phyloP scores from a whole-genome alignment of 768 basidiomycete genomes.

The Amanita rimosa region DNA sequence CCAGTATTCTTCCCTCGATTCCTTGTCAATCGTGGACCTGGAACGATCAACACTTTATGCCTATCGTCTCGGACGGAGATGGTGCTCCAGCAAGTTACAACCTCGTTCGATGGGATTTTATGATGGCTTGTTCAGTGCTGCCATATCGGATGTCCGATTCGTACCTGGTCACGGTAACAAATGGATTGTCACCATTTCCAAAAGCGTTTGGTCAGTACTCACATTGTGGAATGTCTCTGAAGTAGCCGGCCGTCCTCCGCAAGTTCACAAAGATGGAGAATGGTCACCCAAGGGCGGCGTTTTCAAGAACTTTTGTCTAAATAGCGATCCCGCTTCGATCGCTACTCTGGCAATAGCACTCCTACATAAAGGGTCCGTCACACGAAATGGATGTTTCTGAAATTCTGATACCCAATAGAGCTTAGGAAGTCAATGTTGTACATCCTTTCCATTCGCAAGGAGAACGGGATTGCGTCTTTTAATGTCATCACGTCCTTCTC shows the following conservation, averaged over 20 bases:
- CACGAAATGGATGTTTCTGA: constrained; percentile 4
- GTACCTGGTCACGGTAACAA: constrained; percentile 30
- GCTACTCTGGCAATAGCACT: constrained; percentile 42
- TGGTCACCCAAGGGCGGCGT: constrained; percentile 47
- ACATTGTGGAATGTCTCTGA: constrained; percentile 37
- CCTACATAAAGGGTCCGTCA: constrained; percentile 32
- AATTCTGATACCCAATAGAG: constrained; percentile 10
- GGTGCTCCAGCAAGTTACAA: constrained; percentile 20
- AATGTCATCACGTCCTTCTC: constrained; percentile 21
- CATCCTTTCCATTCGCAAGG: constrained; percentile 17
- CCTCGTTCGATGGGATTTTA: constrained; percentile 14
- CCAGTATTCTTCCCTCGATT: constrained; percentile 21
- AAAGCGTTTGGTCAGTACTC: constrained; percentile 50
- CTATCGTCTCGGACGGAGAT: constrained; percentile 35
- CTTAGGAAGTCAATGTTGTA: constrained; percentile 21
- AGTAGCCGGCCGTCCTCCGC: constrained; percentile 8
- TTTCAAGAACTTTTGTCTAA: constrained; percentile 41
- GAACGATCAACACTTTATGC: constrained; percentile 32
- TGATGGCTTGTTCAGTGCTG: constrained; percentile 24
- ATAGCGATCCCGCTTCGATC: constrained; percentile 30
- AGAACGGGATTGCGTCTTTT: constrained; percentile 14
- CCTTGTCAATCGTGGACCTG: constrained; percentile 30
- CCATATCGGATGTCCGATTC: constrained; percentile 43
- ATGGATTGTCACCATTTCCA: constrained; percentile 43
- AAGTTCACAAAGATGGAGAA: constrained; percentile 23